These are phyloP conservation scores for Phytophthora meadii DNA, from an alignment of 352 stramenopile genomes.

Conservation along the genomic window DNA sequence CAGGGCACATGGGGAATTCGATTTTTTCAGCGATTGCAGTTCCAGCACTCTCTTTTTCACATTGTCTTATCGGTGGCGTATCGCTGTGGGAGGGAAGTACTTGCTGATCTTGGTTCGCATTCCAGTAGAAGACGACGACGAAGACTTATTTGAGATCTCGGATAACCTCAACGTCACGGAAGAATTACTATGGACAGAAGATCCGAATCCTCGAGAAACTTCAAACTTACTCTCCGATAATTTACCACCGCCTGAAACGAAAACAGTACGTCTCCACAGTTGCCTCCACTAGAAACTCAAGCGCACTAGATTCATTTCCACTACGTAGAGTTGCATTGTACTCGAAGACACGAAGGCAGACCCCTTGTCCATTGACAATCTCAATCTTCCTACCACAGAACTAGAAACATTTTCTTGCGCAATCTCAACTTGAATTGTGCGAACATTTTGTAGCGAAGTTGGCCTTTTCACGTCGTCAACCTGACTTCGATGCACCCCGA, in stretches of 20 bases:
- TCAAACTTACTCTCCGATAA: slow-evolving; percentile 6
- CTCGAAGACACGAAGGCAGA: slow-evolving; percentile 15
- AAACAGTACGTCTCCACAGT: background rate
- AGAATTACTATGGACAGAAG: background rate
- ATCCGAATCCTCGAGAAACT: slow-evolving; percentile 6
- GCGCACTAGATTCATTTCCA: background rate
- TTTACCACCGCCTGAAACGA: background rate
- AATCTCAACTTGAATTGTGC: slow-evolving; percentile 2
- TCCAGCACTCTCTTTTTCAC: no score
- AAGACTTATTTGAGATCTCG: background rate
- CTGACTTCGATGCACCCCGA: slow-evolving; percentile 14
- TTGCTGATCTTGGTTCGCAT: no score
- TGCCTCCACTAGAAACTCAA: slow-evolving; percentile 14
- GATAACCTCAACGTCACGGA: slow-evolving; percentile 7
- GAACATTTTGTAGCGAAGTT: background rate
- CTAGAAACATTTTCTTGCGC: background rate
- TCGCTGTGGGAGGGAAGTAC: no score
- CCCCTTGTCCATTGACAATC: slow-evolving; percentile 3
- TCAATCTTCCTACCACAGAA: slow-evolving; percentile 4
- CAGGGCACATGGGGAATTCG: no score
- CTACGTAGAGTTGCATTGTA: slow-evolving; percentile 1
- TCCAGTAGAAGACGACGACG: background rate
- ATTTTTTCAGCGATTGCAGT: no score
- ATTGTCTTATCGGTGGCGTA: no score
- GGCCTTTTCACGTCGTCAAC: background rate